Base-by-base conservation (phyloP, 2,329 filamentous ascomycete genomes). In the Talaromyces amestolkiae region DNA sequence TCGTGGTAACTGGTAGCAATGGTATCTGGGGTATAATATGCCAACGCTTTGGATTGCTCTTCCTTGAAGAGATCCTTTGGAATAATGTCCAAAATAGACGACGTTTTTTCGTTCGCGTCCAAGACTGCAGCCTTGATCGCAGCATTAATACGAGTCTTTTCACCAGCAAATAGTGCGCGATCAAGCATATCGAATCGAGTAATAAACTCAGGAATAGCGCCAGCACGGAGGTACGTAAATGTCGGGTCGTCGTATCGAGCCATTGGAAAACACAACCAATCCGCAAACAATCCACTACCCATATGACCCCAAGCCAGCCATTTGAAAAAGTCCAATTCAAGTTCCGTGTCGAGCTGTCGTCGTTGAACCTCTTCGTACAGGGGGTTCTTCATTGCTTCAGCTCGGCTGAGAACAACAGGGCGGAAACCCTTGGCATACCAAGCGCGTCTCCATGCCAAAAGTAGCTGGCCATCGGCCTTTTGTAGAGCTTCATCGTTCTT, bases 391-490 rank as follows among this genome's bases (percentile, higher is more conserved):
- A 89, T 90, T 19, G 93, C 93, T 75, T 98, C 94, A 1, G 86
- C 87, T 17, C 87, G 85, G 60, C 91, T 89, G 64, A 98, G 79
- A 47, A 98, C 90, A 8, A 95, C 84, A 0, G 95, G 94, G 68
- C 85, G 88, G 79, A 98, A 97, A 11, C 94, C 95, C 72, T 96
- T 88, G 0, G 93, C 92, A 91, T 92, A 98, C 93, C 94, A 98
- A 2, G 94, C 93, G 54, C 92, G 86, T 67, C 93, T 86, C 95
- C 95, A 98, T 62, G 91, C 90, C 65, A 96, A 81, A 58, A 98
- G 83, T 66, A 98, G 80, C 66, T 89, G 86, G 73, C 89, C 89
- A 75, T 97, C 91, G 3, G 91, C 91, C 66, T 90, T 86, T 70
- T 86, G 86, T 60, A 86, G 84, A 19, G 85, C 85, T 58, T 85